Percentiles rank a stretch among this genome's conserved stretches.
Conservation (phyloP, 2,329 filamentous ascomycete genomes). For the Pyrenophora teres region DNA sequence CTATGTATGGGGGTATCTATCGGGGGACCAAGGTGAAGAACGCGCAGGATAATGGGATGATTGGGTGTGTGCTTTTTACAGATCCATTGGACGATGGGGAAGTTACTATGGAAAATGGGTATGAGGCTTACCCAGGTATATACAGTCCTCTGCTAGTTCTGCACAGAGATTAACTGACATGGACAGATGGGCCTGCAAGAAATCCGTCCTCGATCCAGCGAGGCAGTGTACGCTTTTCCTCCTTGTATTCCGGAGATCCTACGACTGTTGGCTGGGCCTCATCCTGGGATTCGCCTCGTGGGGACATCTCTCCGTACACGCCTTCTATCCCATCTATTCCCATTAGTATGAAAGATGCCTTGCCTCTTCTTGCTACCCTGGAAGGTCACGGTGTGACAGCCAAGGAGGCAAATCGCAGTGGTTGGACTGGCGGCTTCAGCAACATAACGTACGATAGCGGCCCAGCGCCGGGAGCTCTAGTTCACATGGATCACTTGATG, state of each 20-base stretch:
- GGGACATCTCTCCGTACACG: constrained; percentile 64
- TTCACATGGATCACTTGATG: constrained; percentile 66
- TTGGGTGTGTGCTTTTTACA: constrained; percentile 52
- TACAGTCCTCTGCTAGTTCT: constrained; percentile 9
- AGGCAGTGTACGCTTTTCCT: constrained; percentile 63
- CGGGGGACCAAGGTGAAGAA: constrained; percentile 57
- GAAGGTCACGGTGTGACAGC: constrained; percentile 76
- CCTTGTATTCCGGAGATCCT: constrained; percentile 55
- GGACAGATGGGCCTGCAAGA: constrained; percentile 52
- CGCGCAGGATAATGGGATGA: constrained; percentile 52
- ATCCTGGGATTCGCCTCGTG: constrained; percentile 73
- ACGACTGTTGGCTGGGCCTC: constrained; percentile 70
- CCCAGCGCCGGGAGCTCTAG: constrained; percentile 57
- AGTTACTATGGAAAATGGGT: constrained; percentile 47
- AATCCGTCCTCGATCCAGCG: constrained; percentile 54
- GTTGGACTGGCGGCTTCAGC: constrained; percentile 43
- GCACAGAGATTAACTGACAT: constrained; percentile 24
- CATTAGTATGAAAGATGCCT: constrained; percentile 79
- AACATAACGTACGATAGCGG: constrained; percentile 43
- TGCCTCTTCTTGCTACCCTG: constrained; percentile 78
- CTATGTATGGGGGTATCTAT: constrained; percentile 53
- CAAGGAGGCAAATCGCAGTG: constrained; percentile 44
- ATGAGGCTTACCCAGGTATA: constrained; percentile 43
- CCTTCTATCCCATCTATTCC: constrained; percentile 77
- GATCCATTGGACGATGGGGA: constrained; percentile 55